Evolutionary conservation across 768 basidiomycete species (phyloP), one percentile per base, ranked within the genome.

Genomic region (Lactarius vividus): DNA sequence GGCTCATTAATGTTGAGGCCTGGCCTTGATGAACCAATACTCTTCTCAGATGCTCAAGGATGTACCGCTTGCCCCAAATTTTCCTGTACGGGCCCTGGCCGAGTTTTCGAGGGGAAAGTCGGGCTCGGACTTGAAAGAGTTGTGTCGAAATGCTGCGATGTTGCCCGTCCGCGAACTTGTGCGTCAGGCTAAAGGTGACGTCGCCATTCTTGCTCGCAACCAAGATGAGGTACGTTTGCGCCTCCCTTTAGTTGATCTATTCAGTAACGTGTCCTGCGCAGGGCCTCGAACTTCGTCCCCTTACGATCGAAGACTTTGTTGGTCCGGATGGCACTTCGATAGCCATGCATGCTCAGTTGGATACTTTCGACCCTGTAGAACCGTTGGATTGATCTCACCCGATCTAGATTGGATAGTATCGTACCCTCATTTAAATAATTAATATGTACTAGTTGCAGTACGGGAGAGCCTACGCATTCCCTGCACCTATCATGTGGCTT

Each of bases 61-160:
- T 64, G 92, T 94, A 3, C 80, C 81, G 42, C 79, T 95, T 0
- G 82, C 84, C 5, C 78, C 86, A 0, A 77, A 79, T 2, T 88
- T 97, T 73, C 79, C 85, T 0, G 72, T 96, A 20, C 75, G 81
- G 10, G 57, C 73, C 1, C 83, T 99, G 4, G 94, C 93, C 2
- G 76, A 81, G 20, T 80, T 82, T 37, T 85, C 94, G 1, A 85
- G 85, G 26, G 91, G 92, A 1, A 78, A 86, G 29, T 96, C 94
- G 2, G 96, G 96, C 4, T 94, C 94, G 2, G 96, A 98, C 75
- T 77, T 98, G 61, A 86, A 88, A 71, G 96, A 99, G 77, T 80
- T 96, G 16, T 98, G 96, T 75, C 83, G 96, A 61, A 94, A 88
- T 70, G 96, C 96, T 1, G 95, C 93, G 0, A 96, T 98, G 94